Evolutionary conservation across 768 basidiomycete species (phyloP), one percentile per base, ranked within the genome.

Genomic region (Lactarius vividus): DNA sequence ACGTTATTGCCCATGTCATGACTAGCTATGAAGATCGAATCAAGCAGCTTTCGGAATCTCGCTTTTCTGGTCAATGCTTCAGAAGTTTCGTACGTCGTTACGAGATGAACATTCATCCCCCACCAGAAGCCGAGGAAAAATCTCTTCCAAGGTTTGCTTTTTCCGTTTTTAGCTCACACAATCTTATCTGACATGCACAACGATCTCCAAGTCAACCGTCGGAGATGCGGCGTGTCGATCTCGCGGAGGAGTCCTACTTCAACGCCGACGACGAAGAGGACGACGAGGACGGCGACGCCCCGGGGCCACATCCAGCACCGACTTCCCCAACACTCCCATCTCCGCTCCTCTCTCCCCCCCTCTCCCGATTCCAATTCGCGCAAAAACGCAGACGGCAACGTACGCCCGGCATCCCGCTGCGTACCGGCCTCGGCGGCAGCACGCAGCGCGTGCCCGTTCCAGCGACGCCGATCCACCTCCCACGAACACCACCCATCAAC

Each of bases 181-280:
- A 9, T 4, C 54, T 20, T 53, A 33, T 35, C 54, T 56, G 6
- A 56, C 42, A 16, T 23, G 1, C 31, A 4, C 7, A 8, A 44
- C 46, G n/a, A 57, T 33, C 11, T 54, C 39, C 31, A 2, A 71
- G 62, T 57, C 63, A 64, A 61, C 63, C 59, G 31, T 57, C 29
- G 33, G 56, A 76, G 62, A 83, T 81, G 52, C 83, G 83, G 37
- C 74, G 77, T 39, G 75, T 87, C 64, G 92, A 92, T 69, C 81
- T 81, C 6, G 90, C 92, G 67, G 96, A 98, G 75, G 96, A 98
- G 75, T 85, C 89, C 65, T 98, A 97, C 79, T 98, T 97, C 83
- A 94, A 96, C 71, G 83, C 80, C 33, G 91, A 92, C 46, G 93
- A 94, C 68, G 91, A 94, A 52, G 94, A 94, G 70, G 79, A 82